Evolutionary conservation across 495 filamentous ascomycete species (phyloP), one percentile per base, ranked within the genome.

Genomic region (Chaetomium cochliodes): DNA sequence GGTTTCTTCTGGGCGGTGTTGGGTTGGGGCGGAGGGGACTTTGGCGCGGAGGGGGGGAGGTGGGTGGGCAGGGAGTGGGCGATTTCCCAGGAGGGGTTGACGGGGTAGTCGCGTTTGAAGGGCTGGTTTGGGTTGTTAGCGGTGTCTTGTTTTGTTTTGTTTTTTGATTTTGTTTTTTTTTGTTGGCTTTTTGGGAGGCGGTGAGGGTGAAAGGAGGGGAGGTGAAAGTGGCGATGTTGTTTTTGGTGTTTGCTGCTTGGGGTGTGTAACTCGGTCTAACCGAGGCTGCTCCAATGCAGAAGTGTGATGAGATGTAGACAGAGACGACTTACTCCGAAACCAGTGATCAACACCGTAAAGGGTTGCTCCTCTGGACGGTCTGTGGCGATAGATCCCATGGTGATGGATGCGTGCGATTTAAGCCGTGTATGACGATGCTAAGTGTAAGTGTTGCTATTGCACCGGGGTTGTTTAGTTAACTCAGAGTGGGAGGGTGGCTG

Each of bases 71-170:
- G 66, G 70, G 76, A 65, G 41, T 64, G 61, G 39, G 87, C 86
- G 72, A 92, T 90, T 67, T 90, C 80, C 78, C 83, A 90, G 7
- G 90, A 86, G 2, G 89, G 88, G 69, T 92, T 92, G 65, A 87
- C 74, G n/a, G 82, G 79, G 69, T 86, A 85, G 52, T 79, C 72
- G 30, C 79, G 76, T 66, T 85, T 85, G 75, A 91, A 92, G 37
- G 89, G 86, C 88, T 91, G 71, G 16, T 28, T 25, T 41, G 41
- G 26, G 8, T 6, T 37, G 28, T 52, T 28, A 60, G 54, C 58
- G 3, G 39, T 5, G 26, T 23, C 44, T 20, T 26, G 6, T 2
- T 59, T 18, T 1, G 0, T 41, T 42, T n/a, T n/a, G 18, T 23
- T 16, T 30, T 30, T 30, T 30, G 28, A 3, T 30, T 51, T 20